A percentile compares a stretch with the other conserved stretches of the same genome.
Conservation (phyloP, 805 yeast genomes). For the Naumovozyma castellii region DNA sequence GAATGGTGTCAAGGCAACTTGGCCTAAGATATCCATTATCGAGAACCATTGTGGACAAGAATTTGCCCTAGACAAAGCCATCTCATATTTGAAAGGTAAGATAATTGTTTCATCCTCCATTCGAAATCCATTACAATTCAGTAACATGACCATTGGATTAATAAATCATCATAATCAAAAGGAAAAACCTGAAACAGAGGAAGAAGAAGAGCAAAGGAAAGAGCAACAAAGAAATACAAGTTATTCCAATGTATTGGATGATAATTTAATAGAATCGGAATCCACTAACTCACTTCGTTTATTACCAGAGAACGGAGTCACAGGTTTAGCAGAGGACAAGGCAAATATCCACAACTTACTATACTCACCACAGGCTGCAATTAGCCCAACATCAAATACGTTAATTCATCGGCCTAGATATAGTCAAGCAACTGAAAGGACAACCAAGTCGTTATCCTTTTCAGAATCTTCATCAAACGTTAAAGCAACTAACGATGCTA, state of each 20-base stretch:
- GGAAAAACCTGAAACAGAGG: background rate
- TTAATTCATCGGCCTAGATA: background rate
- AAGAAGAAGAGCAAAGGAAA: background rate
- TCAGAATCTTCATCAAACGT: background rate
- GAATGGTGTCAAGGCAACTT: conserved; percentile 82
- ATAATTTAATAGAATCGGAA: conserved; percentile 22
- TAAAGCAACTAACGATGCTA: conserved; percentile 1
- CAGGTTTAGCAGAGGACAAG: background rate
- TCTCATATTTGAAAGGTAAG: conserved; percentile 52
- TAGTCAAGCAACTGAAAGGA: background rate
- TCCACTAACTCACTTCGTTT: conserved; percentile 18
- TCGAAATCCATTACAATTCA: conserved; percentile 21
- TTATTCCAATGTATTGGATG: conserved; percentile 15
- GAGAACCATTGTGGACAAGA: conserved; percentile 87
- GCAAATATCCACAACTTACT: background rate
- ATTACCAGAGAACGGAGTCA: conserved; percentile 13
- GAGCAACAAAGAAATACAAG: background rate
- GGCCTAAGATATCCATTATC: conserved; percentile 82
- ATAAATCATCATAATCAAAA: conserved; percentile 11
- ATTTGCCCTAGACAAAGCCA: conserved; percentile 71
- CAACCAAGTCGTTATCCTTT: background rate
- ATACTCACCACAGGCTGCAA: background rate
- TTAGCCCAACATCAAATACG: conserved; percentile 1
- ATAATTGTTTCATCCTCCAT: conserved; percentile 35
- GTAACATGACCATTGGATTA: conserved; percentile 16